Base-by-base conservation (phyloP, 2,329 filamentous ascomycete species). In the Fusarium pseudoanthophilum region DNA sequence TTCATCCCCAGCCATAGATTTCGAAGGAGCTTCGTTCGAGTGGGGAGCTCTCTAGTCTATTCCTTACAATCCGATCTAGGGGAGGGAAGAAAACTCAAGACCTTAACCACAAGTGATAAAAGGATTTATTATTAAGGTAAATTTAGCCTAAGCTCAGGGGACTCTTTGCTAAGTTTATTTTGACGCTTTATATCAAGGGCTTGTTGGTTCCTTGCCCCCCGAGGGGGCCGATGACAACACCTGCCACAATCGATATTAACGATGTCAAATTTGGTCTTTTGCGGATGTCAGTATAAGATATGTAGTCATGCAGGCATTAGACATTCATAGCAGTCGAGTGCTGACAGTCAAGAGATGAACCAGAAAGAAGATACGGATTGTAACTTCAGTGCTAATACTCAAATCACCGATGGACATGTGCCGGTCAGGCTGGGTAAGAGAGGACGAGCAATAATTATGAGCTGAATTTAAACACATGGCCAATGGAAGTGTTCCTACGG, bases 381-480 rank as follows among this genome's bases (percentile, higher is more conserved):
- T 92, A 75, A 86, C 83, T 34, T 88, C 88, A n/a, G 81, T 93
- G 64, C 86, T 95, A 68, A 14, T 8, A 20, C 40, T 43, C 40
- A 24, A 43, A 43, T 18, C 40, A 43, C 8, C n/a, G n/a, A 43
- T 18, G 40, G n/a, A 16, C 40, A 43, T 43, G n/a, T 43, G 40
- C 40, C 92, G 0, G 83, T 95, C 45, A 83, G 92, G 71, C 81
- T 95, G 72, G 91, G 93, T 15, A 89, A 84, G 83, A 89, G 91
- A 74, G 93, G 93, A 0, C 82, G 88, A 72, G 93, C 95, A 85
- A 87, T 87, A 77, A 95, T 95, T 82, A 82, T 88, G 42, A 78
- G 81, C 46, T 83, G 83, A 77, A 37, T 39, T 55, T 64, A 68
- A 32, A 28, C 32, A n/a, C 28, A 24, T 40, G 18, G 21, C 42